These are phyloP conservation scores for Panaeolus papilionaceus DNA, from an alignment of 768 basidiomycete genomes.

Conservation along the genomic window DNA sequence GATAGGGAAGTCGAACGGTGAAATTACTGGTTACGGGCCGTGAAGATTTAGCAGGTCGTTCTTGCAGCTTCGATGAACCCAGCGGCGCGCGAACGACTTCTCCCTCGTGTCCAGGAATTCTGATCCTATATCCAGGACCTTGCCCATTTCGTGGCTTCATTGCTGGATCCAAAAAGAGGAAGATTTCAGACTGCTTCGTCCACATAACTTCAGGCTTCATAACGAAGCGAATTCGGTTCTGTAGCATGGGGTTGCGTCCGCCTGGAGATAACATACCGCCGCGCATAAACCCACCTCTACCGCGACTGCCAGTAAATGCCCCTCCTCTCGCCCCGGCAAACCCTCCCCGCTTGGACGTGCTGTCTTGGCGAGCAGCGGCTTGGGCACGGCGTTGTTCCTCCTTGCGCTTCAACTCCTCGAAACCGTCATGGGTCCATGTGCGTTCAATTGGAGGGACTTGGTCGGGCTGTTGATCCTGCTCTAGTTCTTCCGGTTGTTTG, in stretches of 20 bases:
- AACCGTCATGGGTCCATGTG: slow-evolving; percentile 87
- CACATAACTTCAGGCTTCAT: slow-evolving; percentile 83
- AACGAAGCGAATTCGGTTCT: slow-evolving; percentile 66
- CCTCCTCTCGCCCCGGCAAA: slow-evolving; percentile 53
- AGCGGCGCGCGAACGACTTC: slow-evolving; percentile 49
- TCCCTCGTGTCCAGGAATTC: slow-evolving; percentile 56
- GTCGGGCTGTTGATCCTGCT: slow-evolving; percentile 22
- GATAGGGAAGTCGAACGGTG: slow-evolving; percentile 61
- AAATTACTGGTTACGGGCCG: slow-evolving; percentile 33
- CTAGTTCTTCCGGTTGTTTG: slow-evolving; percentile 28
- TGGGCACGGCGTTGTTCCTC: slow-evolving; percentile 62
- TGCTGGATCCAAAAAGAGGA: slow-evolving; percentile 68
- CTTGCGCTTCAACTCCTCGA: slow-evolving; percentile 82
- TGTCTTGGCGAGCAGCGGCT: slow-evolving; percentile 29
- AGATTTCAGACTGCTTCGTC: slow-evolving; percentile 84
- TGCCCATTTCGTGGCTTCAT: slow-evolving; percentile 65
- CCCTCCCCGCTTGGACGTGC: slow-evolving; percentile 33
- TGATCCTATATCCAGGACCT: slow-evolving; percentile 62
- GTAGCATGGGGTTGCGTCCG: slow-evolving; percentile 36
- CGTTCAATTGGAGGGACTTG: slow-evolving; percentile 65
- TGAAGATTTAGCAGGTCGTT: slow-evolving; percentile 22
- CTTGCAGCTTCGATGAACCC: slow-evolving; percentile 27
- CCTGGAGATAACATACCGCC: slow-evolving; percentile 45
- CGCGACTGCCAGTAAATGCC: slow-evolving; percentile 51
- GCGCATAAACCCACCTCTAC: slow-evolving; percentile 49